These are phyloP conservation scores for Xylariales sp. DNA, from an alignment of 2,329 filamentous ascomycete species.

Conservation along the genomic window DNA sequence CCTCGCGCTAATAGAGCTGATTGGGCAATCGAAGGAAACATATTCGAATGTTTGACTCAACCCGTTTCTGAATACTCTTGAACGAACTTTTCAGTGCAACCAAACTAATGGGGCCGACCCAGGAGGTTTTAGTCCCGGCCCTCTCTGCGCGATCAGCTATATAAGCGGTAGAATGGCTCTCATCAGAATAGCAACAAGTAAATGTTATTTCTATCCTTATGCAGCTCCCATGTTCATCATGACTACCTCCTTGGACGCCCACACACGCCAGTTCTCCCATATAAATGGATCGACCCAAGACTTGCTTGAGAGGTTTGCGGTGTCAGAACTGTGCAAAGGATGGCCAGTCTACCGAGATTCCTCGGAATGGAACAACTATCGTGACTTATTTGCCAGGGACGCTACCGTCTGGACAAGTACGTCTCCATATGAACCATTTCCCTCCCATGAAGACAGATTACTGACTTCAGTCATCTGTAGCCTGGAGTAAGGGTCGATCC, in stretches of 20 bases:
- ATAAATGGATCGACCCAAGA: constrained; percentile 38
- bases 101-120: too few relatives aligned
- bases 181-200: too few relatives aligned
- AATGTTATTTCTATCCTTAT: too few relatives aligned
- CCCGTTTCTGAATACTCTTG: too few relatives aligned
- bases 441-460: neutral
- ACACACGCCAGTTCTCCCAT: constrained; percentile 33
- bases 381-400: constrained; percentile 40
- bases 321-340: constrained; percentile 49
- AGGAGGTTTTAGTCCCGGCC: too few relatives aligned
- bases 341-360: constrained; percentile 50
- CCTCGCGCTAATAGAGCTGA: too few relatives aligned
- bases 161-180: too few relatives aligned
- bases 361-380: constrained; percentile 50
- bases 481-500: constrained; percentile 38
- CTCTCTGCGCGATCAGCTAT: too few relatives aligned
- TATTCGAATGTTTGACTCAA: too few relatives aligned
- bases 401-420: constrained; percentile 47
- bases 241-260: constrained; percentile 27
- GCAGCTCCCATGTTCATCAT: too few relatives aligned
- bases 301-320: constrained; percentile 38
- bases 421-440: constrained; percentile 11
- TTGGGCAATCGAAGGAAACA: too few relatives aligned
- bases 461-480: constrained; percentile 21
- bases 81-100: too few relatives aligned